These are phyloP conservation scores for Candida sp. DNA, from an alignment of 1,139 yeast genomes.

Conservation along the genomic window DNA sequence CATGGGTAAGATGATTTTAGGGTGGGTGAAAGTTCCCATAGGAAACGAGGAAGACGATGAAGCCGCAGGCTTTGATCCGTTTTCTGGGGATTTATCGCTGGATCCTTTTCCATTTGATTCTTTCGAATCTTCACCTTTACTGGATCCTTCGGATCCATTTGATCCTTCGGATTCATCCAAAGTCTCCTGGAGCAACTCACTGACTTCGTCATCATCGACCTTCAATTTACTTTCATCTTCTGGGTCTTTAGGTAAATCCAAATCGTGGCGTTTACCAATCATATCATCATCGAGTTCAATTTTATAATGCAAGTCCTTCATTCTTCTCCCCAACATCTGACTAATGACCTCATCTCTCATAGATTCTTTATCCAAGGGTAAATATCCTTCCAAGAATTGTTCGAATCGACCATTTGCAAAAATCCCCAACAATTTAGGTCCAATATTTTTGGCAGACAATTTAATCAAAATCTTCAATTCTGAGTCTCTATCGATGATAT, in stretches of 20 bases:
- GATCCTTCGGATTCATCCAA: neutral
- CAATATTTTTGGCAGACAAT: conserved; percentile 74
- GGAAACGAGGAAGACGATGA: neutral
- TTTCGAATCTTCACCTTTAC: neutral
- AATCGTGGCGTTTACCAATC: no score
- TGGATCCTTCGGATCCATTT: neutral
- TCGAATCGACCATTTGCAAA: conserved; percentile 91
- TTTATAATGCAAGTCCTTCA: conserved; percentile 90
- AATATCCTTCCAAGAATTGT: conserved; percentile 79
- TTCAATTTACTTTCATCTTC: neutral
- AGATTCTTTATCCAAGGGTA: conserved; percentile 68
- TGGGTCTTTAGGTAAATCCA: neutral
- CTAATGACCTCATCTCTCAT: conserved; percentile 74
- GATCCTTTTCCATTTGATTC: neutral
- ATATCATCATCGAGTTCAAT: conserved; percentile 59
- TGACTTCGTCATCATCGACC: neutral
- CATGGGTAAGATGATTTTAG: conserved; percentile 36
- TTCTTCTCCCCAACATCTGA: conserved; percentile 88
- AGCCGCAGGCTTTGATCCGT: neutral
- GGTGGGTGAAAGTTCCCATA: neutral
- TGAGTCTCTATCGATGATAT: conserved; percentile 79
- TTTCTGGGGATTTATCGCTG: neutral
- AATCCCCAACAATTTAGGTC: conserved; percentile 86
- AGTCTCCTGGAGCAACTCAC: neutral
- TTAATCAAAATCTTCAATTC: conserved; percentile 75